phyloP scores from a whole-genome alignment of 1,284 basidiomycete species.

The Ganoderma multipileum region DNA sequence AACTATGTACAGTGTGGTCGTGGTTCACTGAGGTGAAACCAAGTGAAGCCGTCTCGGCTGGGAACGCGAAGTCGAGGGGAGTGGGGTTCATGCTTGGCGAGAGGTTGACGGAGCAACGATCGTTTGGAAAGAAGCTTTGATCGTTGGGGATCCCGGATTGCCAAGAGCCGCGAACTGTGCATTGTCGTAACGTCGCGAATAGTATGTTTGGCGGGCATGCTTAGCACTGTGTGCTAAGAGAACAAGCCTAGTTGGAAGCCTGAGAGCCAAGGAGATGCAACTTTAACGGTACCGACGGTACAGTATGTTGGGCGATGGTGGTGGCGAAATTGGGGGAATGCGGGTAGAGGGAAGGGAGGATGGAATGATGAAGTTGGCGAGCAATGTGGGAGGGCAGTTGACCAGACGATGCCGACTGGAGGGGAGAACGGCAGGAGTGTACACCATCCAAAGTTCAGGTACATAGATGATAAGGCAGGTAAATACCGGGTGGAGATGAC shows the following conservation, averaged over 20 bases:
- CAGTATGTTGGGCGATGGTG: not conserved
- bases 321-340: conserved; percentile 3
- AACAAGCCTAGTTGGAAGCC: not conserved
- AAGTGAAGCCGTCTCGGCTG: not conserved
- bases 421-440: conserved; percentile 2
- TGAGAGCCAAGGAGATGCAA: not conserved
- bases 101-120: not conserved
- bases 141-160: not conserved
- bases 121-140: not conserved
- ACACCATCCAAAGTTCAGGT: not conserved
- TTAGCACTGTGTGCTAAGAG: not conserved
- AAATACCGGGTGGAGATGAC: not conserved
- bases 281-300: not conserved
- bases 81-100: not conserved
- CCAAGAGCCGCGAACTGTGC: not conserved
- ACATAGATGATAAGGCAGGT: not conserved
- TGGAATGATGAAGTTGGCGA: conserved; percentile 11
- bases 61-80: not conserved
- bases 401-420: conserved; percentile 29
- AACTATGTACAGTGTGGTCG: no score
- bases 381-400: not conserved
- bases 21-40: not conserved
- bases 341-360: conserved; percentile 8
- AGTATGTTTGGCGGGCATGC: not conserved
- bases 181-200: not conserved